Base-by-base conservation (phyloP, 306 rosid genomes). In the Inga oerstediana region DNA sequence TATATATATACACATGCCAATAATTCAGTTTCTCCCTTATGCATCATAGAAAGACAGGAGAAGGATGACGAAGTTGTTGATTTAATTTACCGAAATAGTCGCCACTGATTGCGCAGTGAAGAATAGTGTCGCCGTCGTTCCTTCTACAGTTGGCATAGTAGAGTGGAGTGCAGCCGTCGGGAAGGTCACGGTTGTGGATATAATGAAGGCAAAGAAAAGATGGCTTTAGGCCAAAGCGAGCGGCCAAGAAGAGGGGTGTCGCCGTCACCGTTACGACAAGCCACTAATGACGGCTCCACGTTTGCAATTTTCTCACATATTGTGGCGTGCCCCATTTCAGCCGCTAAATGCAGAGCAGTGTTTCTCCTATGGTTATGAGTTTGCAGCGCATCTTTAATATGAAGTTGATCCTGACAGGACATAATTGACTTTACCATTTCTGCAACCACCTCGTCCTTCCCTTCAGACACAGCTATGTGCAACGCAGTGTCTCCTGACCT, bases 231-330 rank as follows among this genome's bases (percentile, higher is more conserved):
- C 97, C 94, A 51, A 80, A 64, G 7, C 79, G 68, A 49, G 85
- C 92, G 0, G 93, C 92, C 82, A 86, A 37, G 82, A 88, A 90
- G 22, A 92, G 79, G 32, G 97, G 94, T 2, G 91, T 90, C 97
- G 0, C 86, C 86, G 0, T 84, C 87, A 0, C n/a, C 8, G 82
- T 92, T 92, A 2, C 72, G 80, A n/a, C 20, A 2, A 35, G 43
- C 43, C 24, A 92, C 71, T 74, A 84, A 65, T 0, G 76, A 41
- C 0, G 71, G 48, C 3, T 81, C 41, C 0, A 0, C 24, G 0
- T 0, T 1, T 6, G 88, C 93, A 15, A 92, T 88, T 30, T 10
- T 12, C 0, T 15, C 1, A 73, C 93, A 88, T 85, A 88, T 82
- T 20, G 0, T n/a, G 32, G 16, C 62, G 9, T 20, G 83, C 77